Evolutionary conservation across 495 filamentous ascomycete species (phyloP).

Genomic region (Lasiosphaeria ovina): DNA sequence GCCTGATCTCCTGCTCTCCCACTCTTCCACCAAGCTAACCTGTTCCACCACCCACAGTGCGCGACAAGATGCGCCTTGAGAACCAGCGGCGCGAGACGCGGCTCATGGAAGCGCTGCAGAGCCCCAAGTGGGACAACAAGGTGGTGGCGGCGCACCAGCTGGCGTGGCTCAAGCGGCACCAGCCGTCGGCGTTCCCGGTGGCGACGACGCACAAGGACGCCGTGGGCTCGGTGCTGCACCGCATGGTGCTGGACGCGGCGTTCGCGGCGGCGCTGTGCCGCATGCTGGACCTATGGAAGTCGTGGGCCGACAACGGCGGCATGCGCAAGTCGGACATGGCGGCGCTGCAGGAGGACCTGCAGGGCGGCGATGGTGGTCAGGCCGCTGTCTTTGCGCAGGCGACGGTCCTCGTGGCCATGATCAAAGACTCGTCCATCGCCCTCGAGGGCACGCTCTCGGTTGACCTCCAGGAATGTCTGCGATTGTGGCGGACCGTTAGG

Average conservation of each 20-base stretch:
- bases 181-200: constrained; percentile 19
- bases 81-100: constrained; percentile 44
- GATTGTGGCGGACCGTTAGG: constrained; percentile 57
- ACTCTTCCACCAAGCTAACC: not conserved
- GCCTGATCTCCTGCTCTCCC: not conserved
- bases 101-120: constrained; percentile 54
- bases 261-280: constrained; percentile 42
- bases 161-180: constrained; percentile 41
- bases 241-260: constrained; percentile 53
- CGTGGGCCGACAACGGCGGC: constrained; percentile 57
- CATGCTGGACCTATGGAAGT: constrained; percentile 57
- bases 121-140: constrained; percentile 52
- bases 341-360: constrained; percentile 41
- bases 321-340: constrained; percentile 54
- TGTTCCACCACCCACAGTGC: constrained; percentile 24
- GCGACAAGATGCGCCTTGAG: constrained; percentile 33
- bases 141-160: constrained; percentile 51
- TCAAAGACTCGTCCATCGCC: constrained; percentile 47
- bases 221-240: constrained; percentile 51
- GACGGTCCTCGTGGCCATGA: constrained; percentile 49
- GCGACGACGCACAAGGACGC: constrained; percentile 35
- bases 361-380: constrained; percentile 2
- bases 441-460: constrained; percentile 52
- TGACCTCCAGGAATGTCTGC: constrained; percentile 61
- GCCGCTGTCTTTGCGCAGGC: constrained; percentile 48